Conservation (phyloP, 2,329 filamentous ascomycete genomes). For the Colletotrichum spinosum region DNA sequence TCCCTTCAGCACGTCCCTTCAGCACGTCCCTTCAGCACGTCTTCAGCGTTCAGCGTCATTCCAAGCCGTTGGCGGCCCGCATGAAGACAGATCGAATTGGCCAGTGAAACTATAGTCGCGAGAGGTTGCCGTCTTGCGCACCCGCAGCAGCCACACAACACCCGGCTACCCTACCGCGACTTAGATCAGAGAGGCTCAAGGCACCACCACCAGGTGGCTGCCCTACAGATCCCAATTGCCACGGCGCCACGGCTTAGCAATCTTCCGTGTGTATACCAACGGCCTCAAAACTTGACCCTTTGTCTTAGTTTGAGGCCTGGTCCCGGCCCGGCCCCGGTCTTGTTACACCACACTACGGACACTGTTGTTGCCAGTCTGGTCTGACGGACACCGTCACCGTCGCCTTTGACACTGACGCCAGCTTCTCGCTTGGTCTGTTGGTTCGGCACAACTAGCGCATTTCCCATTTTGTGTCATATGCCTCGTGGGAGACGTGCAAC, state of each 20-base stretch:
- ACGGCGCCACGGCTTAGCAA: conserved; percentile 31
- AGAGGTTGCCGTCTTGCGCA: not conserved
- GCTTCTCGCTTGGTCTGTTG: not conserved
- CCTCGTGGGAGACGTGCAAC: no score
- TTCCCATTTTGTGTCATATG: no score
- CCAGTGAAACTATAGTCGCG: not conserved
- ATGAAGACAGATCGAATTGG: not conserved
- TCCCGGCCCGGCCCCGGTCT: conserved; percentile 6
- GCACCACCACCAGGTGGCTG: not conserved
- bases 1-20: not conserved
- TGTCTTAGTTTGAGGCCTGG: conserved; percentile 2
- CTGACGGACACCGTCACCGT: no score
- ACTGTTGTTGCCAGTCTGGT: not conserved
- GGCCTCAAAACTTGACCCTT: conserved; percentile 25
- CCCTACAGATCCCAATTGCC: conserved; percentile 14
- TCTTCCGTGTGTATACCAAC: conserved; percentile 26
- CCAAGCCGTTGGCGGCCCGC: not conserved
- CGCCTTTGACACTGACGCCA: conserved; percentile 7
- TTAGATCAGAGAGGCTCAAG: not conserved
- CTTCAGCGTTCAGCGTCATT: not conserved
- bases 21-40: not conserved
- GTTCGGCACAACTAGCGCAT: no score
- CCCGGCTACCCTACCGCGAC: not conserved
- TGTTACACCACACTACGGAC: not conserved
- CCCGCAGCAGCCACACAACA: no score